Base-by-base conservation (phyloP, 208 protist species). In the Porcisia deanei region DNA sequence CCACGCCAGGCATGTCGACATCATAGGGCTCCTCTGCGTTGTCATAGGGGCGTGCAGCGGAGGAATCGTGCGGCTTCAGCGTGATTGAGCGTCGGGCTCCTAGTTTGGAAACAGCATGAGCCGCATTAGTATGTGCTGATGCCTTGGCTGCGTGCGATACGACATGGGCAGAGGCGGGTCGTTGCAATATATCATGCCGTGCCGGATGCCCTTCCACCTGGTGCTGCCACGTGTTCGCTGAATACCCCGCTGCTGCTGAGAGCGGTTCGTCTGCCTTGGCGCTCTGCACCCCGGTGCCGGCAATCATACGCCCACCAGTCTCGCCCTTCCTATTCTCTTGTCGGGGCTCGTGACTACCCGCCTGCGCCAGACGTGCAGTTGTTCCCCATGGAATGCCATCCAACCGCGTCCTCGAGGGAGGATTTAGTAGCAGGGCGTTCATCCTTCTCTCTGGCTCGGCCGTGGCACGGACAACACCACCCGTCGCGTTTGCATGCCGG, bases 121-220 rank as follows among this genome's bases (percentile, higher is more conserved):
- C 14, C 7, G 63, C 63, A 12, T 49, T 7, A 14, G 3, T 49
- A n/a, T 9, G 47, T 71, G 41, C 49, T 45, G 68, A 43, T 1
- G 20, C n/a, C 53, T 60, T 30, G n/a, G 68, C 3, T 34, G 68
- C 34, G 22, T 57, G n/a, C 66, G 47, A 30, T 25, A 37, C 1
- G 16, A 18, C 30, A 58, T 76, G 49, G 16, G 63, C 64, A 8
- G 71, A 20, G 37, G 65, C 71, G 41, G 61, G 71, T 37, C 67
- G 70, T 58, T 81, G 77, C 70, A 76, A 55, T 14, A 73, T 63
- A 7, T 76, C 71, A 55, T 76, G 73, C 8, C 64, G 64, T 64
- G 30, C 22, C 45, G 67, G 49, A 6, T 3, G 34, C 5, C 5
- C 12, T 43, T 4, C 39, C 20, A 55, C 39, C 12, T 1, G 18